A percentile compares a stretch with the other conserved stretches of the same genome.
Conservation (phyloP, 352 stramenopile genomes). For the Elongisporangium undulatum region DNA sequence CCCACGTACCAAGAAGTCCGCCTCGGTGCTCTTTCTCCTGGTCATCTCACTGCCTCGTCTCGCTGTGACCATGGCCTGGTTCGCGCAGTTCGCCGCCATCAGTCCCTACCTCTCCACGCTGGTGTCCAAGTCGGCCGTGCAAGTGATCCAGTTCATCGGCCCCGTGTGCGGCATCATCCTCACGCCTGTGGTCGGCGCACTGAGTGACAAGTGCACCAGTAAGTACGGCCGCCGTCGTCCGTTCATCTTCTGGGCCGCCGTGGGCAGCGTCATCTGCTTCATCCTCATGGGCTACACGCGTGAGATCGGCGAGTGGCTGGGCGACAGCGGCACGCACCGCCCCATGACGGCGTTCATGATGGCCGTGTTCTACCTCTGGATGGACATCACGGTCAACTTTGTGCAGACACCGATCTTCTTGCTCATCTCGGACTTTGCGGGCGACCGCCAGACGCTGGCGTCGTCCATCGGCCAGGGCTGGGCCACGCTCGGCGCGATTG, state of each 20-base stretch:
- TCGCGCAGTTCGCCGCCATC: conserved; percentile 47
- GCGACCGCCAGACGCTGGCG: conserved; percentile 14
- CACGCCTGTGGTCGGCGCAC: conserved; percentile 38
- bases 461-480: conserved; percentile 7
- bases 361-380: conserved; percentile 22
- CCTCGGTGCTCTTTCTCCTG: too few species aligned
- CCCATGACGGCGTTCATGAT: conserved; percentile 13
- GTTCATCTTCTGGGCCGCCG: conserved; percentile 15
- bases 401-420: conserved; percentile 10
- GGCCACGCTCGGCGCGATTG: conserved; percentile 8
- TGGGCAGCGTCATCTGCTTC: conserved; percentile 17
- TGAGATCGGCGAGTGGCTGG: too few species aligned
- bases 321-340: conserved; percentile 4
- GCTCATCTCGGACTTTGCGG: conserved; percentile 21
- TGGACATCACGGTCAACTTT: conserved; percentile 23
- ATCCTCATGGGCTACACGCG: conserved; percentile 12
- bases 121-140: conserved; percentile 33
- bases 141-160: conserved; percentile 47
- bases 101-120: conserved; percentile 46
- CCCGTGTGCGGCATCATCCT: too few species aligned
- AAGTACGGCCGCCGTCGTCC: conserved; percentile 25
- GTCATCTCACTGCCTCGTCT: conserved; percentile 42
- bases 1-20: too few species aligned
- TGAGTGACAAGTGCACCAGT: conserved; percentile 36
- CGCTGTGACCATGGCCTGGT: conserved; percentile 51